A percentile compares a stretch with the other conserved stretches of the same genome.
These are phyloP conservation scores for Simmondsia chinensis DNA, from an alignment of 148 eudicot genomes.

Conservation along the genomic window DNA sequence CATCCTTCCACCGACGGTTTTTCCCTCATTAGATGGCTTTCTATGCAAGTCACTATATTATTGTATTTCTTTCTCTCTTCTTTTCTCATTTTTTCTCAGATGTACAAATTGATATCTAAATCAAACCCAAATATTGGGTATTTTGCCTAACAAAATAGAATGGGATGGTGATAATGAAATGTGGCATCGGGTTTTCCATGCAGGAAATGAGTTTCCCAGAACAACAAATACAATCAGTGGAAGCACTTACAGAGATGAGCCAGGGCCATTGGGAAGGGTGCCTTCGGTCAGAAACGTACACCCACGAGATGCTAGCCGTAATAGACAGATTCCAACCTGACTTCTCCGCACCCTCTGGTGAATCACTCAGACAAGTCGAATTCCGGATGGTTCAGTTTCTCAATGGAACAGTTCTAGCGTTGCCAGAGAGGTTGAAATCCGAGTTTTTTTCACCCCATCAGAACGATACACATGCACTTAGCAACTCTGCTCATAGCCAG, in stretches of 20 bases:
- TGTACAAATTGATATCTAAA: no score
- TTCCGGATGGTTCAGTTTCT: conserved; percentile 87
- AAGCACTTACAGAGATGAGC: conserved; percentile 82
- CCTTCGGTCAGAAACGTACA: conserved; percentile 65
- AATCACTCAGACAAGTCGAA: conserved; percentile 90
- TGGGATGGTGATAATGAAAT: no score
- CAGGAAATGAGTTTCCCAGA: conserved; percentile 83
- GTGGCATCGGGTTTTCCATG: background rate
- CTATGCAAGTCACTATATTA: no score
- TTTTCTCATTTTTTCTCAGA: no score
- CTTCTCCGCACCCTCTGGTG: conserved; percentile 86
- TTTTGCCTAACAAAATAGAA: no score
- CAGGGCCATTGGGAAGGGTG: conserved; percentile 97
- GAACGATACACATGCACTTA: conserved; percentile 28
- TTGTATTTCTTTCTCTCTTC: no score
- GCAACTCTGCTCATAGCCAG: conserved; percentile 32
- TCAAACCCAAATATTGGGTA: no score
- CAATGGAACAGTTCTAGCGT: conserved; percentile 43
- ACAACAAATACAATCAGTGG: conserved; percentile 66
- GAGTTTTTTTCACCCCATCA: conserved; percentile 76
- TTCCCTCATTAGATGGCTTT: no score
- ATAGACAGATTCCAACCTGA: conserved; percentile 81
- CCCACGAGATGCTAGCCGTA: conserved; percentile 50
- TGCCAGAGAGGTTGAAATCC: conserved; percentile 65
- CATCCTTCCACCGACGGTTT: no score